phyloP scores from a whole-genome alignment of 2,329 filamentous ascomycete species.

The Septoria petroselini region DNA sequence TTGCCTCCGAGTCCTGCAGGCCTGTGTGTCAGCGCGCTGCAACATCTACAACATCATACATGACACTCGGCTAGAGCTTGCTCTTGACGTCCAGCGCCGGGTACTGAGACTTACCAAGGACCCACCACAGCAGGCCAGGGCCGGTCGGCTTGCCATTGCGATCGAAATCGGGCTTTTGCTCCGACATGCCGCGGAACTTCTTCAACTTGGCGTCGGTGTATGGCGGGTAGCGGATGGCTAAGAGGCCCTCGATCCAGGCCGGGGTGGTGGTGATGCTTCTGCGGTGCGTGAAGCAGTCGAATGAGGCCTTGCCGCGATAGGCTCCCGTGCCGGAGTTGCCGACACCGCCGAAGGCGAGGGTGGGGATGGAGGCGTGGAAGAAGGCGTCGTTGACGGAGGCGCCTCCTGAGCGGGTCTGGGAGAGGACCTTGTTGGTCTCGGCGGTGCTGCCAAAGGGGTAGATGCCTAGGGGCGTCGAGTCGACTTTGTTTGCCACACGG shows the following conservation, averaged over 20 bases:
- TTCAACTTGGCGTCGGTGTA: slow-evolving; percentile 54
- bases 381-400: slow-evolving; percentile 57
- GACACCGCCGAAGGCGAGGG: slow-evolving; percentile 77
- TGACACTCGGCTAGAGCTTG: neutral
- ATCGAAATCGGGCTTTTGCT: slow-evolving; percentile 59
- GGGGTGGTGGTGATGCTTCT: slow-evolving; percentile 62
- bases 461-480: slow-evolving; percentile 77
- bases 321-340: slow-evolving; percentile 72
- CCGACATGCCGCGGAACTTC: slow-evolving; percentile 51
- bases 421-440: slow-evolving; percentile 65
- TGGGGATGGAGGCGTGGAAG: slow-evolving; percentile 68
- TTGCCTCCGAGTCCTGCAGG: slow-evolving; percentile 32
- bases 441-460: slow-evolving; percentile 80
- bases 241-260: slow-evolving; percentile 63
- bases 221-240: slow-evolving; percentile 65
- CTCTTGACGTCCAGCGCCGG: slow-evolving; percentile 13
- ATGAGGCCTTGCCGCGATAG: slow-evolving; percentile 74
- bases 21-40: slow-evolving; percentile 4
- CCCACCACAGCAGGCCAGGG: slow-evolving; percentile 32
- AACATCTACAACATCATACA: neutral
- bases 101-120: slow-evolving; percentile 27
- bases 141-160: slow-evolving; percentile 48
- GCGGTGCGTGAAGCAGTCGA: slow-evolving; percentile 65
- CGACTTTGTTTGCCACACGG: slow-evolving; percentile 71
- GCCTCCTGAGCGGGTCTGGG: slow-evolving; percentile 51